phyloP scores from a whole-genome alignment of 148 eudicot species.

The Fagopyrum tataricum region DNA sequence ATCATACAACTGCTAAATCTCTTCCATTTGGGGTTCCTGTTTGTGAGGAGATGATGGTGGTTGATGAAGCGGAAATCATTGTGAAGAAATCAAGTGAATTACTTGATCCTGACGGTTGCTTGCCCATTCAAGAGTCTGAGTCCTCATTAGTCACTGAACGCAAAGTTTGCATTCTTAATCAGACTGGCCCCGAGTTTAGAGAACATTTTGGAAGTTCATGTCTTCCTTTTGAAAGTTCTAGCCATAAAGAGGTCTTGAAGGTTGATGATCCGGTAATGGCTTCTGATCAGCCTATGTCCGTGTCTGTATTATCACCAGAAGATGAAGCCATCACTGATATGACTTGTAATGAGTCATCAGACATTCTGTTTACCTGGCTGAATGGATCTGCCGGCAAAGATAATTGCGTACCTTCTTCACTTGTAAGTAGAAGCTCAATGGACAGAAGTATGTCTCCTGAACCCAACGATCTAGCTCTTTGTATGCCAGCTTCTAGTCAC shows the following conservation, averaged over 20 bases:
- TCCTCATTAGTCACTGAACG: constrained; percentile 7
- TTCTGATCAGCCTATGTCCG: constrained; percentile 18
- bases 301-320: constrained; percentile 17
- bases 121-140: background rate
- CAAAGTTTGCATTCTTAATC: constrained; percentile 31
- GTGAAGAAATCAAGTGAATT: background rate
- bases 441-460: background rate
- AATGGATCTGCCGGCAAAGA: constrained; percentile 19
- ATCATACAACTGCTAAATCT: constrained; percentile 2
- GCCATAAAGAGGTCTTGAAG: constrained; percentile 14
- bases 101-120: constrained; percentile 4
- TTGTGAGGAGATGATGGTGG: constrained; percentile 5
- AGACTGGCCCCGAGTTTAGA: constrained; percentile 31
- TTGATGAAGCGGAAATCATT: constrained; percentile 3
- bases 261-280: constrained; percentile 11
- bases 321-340: constrained; percentile 17
- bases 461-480: constrained; percentile 13
- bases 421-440: constrained; percentile 12
- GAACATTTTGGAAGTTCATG: constrained; percentile 23
- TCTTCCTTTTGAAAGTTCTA: constrained; percentile 12
- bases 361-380: constrained; percentile 15
- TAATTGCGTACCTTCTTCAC: constrained; percentile 15
- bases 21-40: background rate
- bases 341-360: constrained; percentile 25
- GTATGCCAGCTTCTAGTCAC: constrained; percentile 1